phyloP scores from a whole-genome alignment of 371 early-diverging fungal species.

The Rhizopus delemar region DNA sequence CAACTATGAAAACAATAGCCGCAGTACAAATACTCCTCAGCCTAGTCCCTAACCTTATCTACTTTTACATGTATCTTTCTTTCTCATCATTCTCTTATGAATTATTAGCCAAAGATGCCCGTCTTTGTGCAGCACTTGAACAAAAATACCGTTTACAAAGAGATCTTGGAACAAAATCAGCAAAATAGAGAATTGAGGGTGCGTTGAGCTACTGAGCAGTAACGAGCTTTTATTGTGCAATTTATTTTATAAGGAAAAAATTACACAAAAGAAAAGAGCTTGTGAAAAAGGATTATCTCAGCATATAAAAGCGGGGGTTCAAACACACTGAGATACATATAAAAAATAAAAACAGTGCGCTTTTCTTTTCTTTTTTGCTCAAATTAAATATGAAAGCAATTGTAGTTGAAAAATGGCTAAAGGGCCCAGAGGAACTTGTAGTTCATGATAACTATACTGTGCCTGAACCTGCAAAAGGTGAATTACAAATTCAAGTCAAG shows the following conservation, averaged over 20 bases:
- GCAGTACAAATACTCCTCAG: no score
- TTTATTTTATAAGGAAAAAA: no score
- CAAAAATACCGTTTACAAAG: no score
- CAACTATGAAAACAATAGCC: no score
- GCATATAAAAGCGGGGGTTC: conserved; percentile 10
- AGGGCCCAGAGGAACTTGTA: conserved; percentile 69
- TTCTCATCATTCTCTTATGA: no score
- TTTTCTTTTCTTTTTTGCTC: conserved; percentile 5
- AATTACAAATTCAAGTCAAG: conserved; percentile 72
- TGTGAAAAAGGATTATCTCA: conserved; percentile 19
- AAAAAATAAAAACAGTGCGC: neutral
- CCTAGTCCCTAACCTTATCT: no score
- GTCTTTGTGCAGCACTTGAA: no score
- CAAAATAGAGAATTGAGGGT: neutral
- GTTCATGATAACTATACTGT: conserved; percentile 60
- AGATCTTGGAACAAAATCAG: no score
- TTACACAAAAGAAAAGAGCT: neutral
- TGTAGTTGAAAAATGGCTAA: conserved; percentile 72
- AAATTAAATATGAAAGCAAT: conserved; percentile 67
- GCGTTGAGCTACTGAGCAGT: neutral
- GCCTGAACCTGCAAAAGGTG: conserved; percentile 57
- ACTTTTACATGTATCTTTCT: no score
- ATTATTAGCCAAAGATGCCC: no score
- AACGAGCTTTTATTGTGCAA: neutral
- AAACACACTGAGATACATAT: neutral